A percentile compares a stretch with the other conserved stretches of the same genome.
phyloP scores from a whole-genome alignment of 441 rosid genomes.

The Dalechampia spathulata region DNA sequence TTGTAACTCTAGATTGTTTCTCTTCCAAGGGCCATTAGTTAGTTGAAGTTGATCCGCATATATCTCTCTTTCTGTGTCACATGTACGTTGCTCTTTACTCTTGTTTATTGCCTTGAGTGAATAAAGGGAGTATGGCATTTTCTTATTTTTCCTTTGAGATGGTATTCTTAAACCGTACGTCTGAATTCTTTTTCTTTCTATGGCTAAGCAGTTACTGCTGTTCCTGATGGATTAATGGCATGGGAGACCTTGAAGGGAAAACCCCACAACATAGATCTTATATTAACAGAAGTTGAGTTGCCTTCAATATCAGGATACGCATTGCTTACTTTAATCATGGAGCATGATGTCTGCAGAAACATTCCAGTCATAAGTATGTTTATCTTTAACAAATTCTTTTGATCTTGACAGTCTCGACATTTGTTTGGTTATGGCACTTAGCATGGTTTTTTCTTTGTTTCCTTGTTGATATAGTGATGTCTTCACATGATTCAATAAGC shows the following conservation, averaged over 20 bases:
- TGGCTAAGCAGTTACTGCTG: constrained; percentile 45
- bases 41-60: no score
- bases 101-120: no score
- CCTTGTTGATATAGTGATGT: no score
- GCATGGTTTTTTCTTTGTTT: no score
- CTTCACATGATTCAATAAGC: constrained; percentile 81
- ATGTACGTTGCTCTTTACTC: no score
- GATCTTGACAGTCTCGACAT: no score
- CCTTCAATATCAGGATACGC: constrained; percentile 61
- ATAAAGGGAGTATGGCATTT: no score
- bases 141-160: constrained; percentile 1
- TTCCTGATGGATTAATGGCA: constrained; percentile 58
- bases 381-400: no score
- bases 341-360: constrained; percentile 53
- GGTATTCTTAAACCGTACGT: neutral
- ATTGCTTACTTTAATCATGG: constrained; percentile 69
- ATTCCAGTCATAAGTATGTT: constrained; percentile 78
- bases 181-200: constrained; percentile 7
- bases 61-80: no score
- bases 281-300: constrained; percentile 71
- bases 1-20: no score
- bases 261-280: constrained; percentile 55
- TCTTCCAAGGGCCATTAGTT: no score
- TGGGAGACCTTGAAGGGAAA: constrained; percentile 62
- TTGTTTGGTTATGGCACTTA: no score